Conservation (phyloP, 2,329 filamentous ascomycete species). For the Clonostachys chloroleuca region DNA sequence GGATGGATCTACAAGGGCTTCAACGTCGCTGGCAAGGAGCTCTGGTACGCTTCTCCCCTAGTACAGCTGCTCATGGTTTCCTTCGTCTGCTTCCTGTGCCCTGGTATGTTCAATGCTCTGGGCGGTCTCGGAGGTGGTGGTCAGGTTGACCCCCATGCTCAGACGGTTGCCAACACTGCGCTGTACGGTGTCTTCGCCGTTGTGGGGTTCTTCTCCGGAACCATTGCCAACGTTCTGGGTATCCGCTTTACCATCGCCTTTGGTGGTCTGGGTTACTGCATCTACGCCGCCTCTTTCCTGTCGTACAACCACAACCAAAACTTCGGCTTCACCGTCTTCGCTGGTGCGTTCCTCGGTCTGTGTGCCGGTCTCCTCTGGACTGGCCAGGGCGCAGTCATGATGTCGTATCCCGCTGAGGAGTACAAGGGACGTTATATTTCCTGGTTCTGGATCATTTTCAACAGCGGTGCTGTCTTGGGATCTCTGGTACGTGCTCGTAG, state of each 20-base stretch:
- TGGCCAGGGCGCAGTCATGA: slow-evolving; percentile 82
- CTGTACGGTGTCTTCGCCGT: slow-evolving; percentile 69
- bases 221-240: slow-evolving; percentile 72
- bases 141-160: slow-evolving; percentile 42
- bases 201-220: slow-evolving; percentile 68
- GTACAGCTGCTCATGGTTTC: slow-evolving; percentile 67
- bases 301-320: slow-evolving; percentile 7
- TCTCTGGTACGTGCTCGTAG: slow-evolving; percentile 41
- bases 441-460: slow-evolving; percentile 95
- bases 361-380: slow-evolving; percentile 81
- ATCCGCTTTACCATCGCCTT: slow-evolving; percentile 64
- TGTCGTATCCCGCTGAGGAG: slow-evolving; percentile 78
- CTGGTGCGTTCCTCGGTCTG: slow-evolving; percentile 70
- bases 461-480: slow-evolving; percentile 84
- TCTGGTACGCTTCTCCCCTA: slow-evolving; percentile 72
- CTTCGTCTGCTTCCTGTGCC: slow-evolving; percentile 55
- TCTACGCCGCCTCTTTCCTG: slow-evolving; percentile 42
- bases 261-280: slow-evolving; percentile 71
- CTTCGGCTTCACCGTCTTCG: slow-evolving; percentile 64
- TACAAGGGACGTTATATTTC: slow-evolving; percentile 87
- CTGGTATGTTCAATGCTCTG: slow-evolving; percentile 66
- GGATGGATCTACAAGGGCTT: slow-evolving; percentile 22
- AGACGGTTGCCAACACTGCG: slow-evolving; percentile 60
- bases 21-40: slow-evolving; percentile 44
- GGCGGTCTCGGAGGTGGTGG: slow-evolving; percentile 56